A percentile compares a stretch with the other conserved stretches of the same genome.
Conservation (phyloP, 2,329 filamentous ascomycete species). For the Helotiales sp. region DNA sequence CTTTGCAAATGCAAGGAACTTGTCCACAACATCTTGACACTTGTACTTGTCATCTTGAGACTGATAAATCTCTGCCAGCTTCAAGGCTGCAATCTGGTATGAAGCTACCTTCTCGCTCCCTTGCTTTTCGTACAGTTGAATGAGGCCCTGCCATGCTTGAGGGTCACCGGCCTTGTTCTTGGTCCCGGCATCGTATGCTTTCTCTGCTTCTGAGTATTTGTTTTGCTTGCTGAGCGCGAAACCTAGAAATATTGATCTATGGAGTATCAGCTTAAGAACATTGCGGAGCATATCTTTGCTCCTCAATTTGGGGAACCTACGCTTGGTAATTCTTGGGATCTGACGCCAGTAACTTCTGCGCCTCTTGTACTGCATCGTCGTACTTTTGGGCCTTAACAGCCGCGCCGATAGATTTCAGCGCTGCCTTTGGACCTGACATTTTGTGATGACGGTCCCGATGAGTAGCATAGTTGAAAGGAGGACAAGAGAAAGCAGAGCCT, state of each 20-base stretch:
- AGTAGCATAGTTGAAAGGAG: slow-evolving; percentile 18
- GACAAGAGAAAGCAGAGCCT: background rate
- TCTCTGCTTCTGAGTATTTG: slow-evolving; percentile 70
- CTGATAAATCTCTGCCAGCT: slow-evolving; percentile 73
- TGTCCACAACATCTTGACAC: slow-evolving; percentile 71
- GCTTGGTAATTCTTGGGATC: slow-evolving; percentile 83
- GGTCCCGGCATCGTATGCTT: slow-evolving; percentile 72
- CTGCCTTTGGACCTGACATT: slow-evolving; percentile 57
- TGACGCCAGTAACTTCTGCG: slow-evolving; percentile 66
- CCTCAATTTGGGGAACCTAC: slow-evolving; percentile 41
- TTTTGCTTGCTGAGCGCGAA: slow-evolving; percentile 80
- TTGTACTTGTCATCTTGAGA: slow-evolving; percentile 64
- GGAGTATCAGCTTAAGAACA: slow-evolving; percentile 10
- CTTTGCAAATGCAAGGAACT: slow-evolving; percentile 74
- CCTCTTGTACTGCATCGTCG: slow-evolving; percentile 70
- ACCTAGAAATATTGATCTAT: slow-evolving; percentile 79
- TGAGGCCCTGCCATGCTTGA: slow-evolving; percentile 89
- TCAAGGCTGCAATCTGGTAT: slow-evolving; percentile 73
- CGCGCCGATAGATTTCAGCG: slow-evolving; percentile 78
- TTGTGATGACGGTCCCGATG: slow-evolving; percentile 1
- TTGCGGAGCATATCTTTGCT: background rate
- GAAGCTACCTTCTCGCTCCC: slow-evolving; percentile 66
- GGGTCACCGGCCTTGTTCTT: slow-evolving; percentile 70
- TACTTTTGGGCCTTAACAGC: slow-evolving; percentile 78
- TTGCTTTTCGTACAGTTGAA: slow-evolving; percentile 82